A percentile compares a stretch with the other conserved stretches of the same genome.
phyloP scores from a whole-genome alignment of 805 yeast species.

The Kodamaea jinghongensis region DNA sequence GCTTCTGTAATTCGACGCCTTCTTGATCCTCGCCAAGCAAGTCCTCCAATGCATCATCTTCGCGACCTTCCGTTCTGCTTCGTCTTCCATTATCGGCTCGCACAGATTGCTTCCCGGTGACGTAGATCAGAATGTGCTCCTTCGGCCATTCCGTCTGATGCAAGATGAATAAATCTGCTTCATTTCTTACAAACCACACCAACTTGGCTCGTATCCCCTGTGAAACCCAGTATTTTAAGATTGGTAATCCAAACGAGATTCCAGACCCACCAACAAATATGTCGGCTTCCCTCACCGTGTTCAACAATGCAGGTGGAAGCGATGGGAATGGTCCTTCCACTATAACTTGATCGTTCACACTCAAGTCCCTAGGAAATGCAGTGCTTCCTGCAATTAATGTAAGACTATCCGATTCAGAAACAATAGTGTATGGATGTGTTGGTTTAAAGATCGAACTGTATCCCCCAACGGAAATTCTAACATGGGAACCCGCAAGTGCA shows the following conservation, averaged over 20 bases:
- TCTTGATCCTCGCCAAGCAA: constrained; percentile 16
- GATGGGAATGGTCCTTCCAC: constrained; percentile 40
- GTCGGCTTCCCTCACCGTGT: constrained; percentile 47
- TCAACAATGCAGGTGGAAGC: constrained; percentile 42
- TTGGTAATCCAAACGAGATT: constrained; percentile 58
- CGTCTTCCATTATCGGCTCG: not conserved
- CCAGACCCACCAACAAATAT: constrained; percentile 76
- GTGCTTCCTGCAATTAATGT: constrained; percentile 35
- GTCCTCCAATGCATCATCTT: not conserved
- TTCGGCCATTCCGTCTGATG: constrained; percentile 27
- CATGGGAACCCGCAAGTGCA: constrained; percentile 56
- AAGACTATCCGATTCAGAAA: constrained; percentile 15
- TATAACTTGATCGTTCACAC: constrained; percentile 7
- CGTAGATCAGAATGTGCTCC: constrained; percentile 9
- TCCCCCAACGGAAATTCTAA: constrained; percentile 18
- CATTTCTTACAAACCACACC: constrained; percentile 54
- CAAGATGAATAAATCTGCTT: constrained; percentile 47
- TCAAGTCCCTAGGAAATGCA: constrained; percentile 11
- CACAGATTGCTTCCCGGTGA: constrained; percentile 9
- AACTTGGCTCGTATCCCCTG: constrained; percentile 30
- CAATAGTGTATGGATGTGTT: constrained; percentile 63
- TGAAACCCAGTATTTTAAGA: constrained; percentile 39
- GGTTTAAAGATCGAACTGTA: constrained; percentile 43
- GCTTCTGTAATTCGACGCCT: constrained; percentile 16
- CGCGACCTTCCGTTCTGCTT: not conserved